phyloP scores from a whole-genome alignment of 164 flowering plant genomes.

The Dillenia suffruticosa region DNA sequence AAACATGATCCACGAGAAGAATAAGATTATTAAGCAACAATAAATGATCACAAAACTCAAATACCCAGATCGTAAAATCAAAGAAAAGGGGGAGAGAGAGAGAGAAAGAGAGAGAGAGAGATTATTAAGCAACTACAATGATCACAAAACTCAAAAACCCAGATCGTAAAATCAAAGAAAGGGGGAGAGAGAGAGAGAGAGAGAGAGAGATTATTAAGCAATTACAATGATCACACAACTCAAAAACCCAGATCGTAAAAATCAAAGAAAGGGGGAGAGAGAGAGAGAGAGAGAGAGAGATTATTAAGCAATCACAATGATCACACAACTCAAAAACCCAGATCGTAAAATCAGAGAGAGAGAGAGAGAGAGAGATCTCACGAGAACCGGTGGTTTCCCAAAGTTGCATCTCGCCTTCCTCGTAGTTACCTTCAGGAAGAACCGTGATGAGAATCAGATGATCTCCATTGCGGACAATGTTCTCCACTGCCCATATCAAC shows the following conservation, averaged over 20 bases:
- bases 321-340: neutral
- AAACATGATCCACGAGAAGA: no score
- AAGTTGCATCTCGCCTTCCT: constrained; percentile 82
- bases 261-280: neutral
- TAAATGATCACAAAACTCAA: neutral
- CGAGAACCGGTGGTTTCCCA: constrained; percentile 94
- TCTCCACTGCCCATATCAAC: constrained; percentile 73
- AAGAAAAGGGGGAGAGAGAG: neutral
- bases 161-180: neutral
- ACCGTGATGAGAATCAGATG: constrained; percentile 65
- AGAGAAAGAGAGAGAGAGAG: neutral
- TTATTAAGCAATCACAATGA: neutral
- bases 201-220: neutral
- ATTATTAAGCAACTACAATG: neutral
- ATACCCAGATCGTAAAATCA: neutral
- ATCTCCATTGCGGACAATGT: constrained; percentile 65
- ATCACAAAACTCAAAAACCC: neutral
- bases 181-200: constrained; percentile 4
- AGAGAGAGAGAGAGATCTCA: constrained; percentile 24
- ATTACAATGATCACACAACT: neutral
- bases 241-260: neutral
- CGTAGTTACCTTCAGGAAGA: constrained; percentile 46
- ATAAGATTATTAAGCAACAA: neutral
- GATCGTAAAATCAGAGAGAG: neutral
- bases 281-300: neutral